These are phyloP conservation scores for Salix brachista DNA, from an alignment of 345 rosid species.

Conservation along the genomic window DNA sequence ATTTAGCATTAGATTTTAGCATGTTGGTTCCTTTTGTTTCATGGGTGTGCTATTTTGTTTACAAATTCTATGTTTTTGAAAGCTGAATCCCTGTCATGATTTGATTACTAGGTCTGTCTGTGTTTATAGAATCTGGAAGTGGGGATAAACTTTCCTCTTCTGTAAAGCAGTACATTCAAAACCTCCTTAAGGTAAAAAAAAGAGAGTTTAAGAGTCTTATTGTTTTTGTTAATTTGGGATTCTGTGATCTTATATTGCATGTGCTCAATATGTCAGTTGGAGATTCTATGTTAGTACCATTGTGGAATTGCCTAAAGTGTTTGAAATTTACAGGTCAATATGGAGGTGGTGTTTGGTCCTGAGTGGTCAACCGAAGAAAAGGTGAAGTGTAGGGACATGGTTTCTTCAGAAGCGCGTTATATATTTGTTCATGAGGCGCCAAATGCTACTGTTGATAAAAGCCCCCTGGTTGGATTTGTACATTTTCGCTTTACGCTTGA, in stretches of 20 bases:
- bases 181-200: conserved; percentile 53
- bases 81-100: neutral
- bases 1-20: neutral
- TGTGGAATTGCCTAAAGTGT: neutral
- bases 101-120: conserved; percentile 48
- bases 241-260: neutral
- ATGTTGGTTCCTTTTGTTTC: neutral
- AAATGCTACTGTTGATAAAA: conserved; percentile 15
- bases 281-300: neutral
- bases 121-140: conserved; percentile 52
- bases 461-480: conserved; percentile 61
- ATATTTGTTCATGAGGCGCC: conserved; percentile 44
- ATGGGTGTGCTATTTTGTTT: neutral
- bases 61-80: neutral
- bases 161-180: conserved; percentile 50
- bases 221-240: neutral
- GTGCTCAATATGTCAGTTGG: neutral
- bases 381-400: conserved; percentile 77
- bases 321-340: conserved; percentile 46
- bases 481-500: conserved; percentile 76
- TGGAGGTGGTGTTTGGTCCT: conserved; percentile 65
- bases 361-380: conserved; percentile 78
- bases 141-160: conserved; percentile 63
- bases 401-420: conserved; percentile 66
- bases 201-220: neutral